phyloP scores from a whole-genome alignment of 306 rosid species.

The Sicyos baderoa region DNA sequence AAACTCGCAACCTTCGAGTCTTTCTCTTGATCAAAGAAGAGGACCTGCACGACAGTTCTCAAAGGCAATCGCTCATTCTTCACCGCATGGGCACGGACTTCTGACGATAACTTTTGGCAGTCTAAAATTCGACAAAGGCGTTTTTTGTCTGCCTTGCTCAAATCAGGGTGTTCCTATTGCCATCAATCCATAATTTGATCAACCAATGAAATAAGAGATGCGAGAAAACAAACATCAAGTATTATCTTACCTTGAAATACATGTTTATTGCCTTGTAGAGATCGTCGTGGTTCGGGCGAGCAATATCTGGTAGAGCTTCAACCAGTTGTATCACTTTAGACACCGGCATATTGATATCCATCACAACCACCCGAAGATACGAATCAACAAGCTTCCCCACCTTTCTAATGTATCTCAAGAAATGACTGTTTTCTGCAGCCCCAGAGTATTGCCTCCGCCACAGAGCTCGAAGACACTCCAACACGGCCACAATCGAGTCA shows the following conservation, averaged over 20 bases:
- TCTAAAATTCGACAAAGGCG: conserved; percentile 24
- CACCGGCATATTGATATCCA: conserved; percentile 62
- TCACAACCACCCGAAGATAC: conserved; percentile 79
- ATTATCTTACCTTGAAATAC: conserved; percentile 63
- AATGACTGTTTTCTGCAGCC: conserved; percentile 38
- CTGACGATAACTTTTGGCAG: conserved; percentile 24
- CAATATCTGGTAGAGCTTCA: conserved; percentile 70
- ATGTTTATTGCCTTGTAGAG: conserved; percentile 80
- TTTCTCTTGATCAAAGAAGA: conserved; percentile 23
- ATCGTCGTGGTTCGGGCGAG: conserved; percentile 61
- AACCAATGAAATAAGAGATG: neutral
- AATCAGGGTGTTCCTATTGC: conserved; percentile 22
- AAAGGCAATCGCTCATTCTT: conserved; percentile 20
- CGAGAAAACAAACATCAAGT: neutral
- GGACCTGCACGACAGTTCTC: conserved; percentile 25
- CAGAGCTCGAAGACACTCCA: conserved; percentile 59
- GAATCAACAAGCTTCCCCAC: conserved; percentile 77
- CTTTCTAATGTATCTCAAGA: conserved; percentile 47
- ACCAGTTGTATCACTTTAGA: conserved; percentile 54
- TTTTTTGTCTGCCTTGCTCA: conserved; percentile 23
- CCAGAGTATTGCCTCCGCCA: conserved; percentile 64
- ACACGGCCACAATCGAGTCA: conserved; percentile 58
- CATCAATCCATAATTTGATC: neutral
- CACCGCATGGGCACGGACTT: conserved; percentile 23
- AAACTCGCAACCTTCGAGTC: neutral